Evolutionary conservation across 2,329 filamentous ascomycete species (phyloP).

Genomic region (Ampelomyces quisqualis): DNA sequence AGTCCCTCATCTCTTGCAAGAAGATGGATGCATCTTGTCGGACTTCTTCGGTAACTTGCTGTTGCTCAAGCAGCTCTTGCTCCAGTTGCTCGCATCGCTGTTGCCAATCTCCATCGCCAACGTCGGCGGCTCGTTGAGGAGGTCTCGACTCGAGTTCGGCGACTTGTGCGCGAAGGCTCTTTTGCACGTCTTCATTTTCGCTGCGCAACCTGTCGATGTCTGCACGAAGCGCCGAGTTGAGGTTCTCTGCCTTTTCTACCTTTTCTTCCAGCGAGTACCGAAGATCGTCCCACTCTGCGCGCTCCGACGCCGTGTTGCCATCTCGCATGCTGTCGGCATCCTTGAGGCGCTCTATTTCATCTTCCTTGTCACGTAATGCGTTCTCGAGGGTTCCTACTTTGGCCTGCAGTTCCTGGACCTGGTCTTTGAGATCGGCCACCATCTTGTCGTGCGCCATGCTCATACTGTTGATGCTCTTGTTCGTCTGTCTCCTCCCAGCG

Average conservation of each 20-base stretch:
- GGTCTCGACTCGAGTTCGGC: constrained; percentile 49
- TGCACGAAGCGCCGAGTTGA: constrained; percentile 77
- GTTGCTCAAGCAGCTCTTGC: constrained; percentile 71
- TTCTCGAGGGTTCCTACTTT: constrained; percentile 73
- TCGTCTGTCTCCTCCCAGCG: constrained; percentile 48
- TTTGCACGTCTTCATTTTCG: constrained; percentile 65
- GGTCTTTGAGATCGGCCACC: constrained; percentile 76
- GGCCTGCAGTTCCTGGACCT: constrained; percentile 71
- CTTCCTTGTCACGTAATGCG: constrained; percentile 68
- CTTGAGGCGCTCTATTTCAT: constrained; percentile 62
- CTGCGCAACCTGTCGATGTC: constrained; percentile 74
- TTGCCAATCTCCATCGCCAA: constrained; percentile 36
- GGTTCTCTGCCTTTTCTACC: constrained; percentile 69
- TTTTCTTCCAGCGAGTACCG: constrained; percentile 70
- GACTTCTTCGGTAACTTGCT: constrained; percentile 82
- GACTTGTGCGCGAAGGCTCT: constrained; percentile 64
- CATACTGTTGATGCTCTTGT: constrained; percentile 43
- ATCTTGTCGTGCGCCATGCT: constrained; percentile 40
- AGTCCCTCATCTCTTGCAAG: constrained; percentile 81
- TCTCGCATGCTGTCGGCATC: constrained; percentile 59
- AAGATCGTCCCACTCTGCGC: constrained; percentile 69
- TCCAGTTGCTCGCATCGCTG: constrained; percentile 49
- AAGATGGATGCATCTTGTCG: constrained; percentile 79
- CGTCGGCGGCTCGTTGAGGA: constrained; percentile 21
- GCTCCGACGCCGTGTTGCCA: constrained; percentile 60